These are phyloP conservation scores for Pyricularia sp. DNA, from an alignment of 2,329 filamentous ascomycete species.

Conservation along the genomic window DNA sequence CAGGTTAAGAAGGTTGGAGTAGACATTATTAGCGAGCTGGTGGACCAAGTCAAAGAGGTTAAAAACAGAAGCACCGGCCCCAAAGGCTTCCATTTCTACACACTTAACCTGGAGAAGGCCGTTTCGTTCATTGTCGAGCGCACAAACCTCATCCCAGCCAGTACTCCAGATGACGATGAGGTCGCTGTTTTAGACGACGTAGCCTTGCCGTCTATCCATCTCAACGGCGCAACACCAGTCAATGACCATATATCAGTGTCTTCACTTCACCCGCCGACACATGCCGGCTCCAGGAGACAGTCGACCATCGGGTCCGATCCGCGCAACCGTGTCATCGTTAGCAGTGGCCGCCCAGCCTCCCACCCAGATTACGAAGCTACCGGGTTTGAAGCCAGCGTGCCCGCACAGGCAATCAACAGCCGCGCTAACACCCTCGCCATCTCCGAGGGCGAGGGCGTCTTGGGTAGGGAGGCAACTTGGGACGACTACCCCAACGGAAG, in stretches of 20 bases:
- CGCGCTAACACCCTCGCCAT: conserved; percentile 84
- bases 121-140: conserved; percentile 88
- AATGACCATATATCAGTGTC: not conserved
- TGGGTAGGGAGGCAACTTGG: conserved; percentile 94
- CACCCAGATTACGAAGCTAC: conserved; percentile 61
- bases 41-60: conserved; percentile 63
- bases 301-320: conserved; percentile 79
- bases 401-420: conserved; percentile 62
- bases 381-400: conserved; percentile 70
- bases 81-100: conserved; percentile 94
- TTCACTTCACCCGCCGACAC: conserved; percentile 15
- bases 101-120: conserved; percentile 89
- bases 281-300: conserved; percentile 46
- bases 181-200: conserved; percentile 41
- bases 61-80: conserved; percentile 46
- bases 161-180: conserved; percentile 39
- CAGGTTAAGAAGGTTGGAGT: conserved; percentile 72
- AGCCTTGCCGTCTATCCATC: conserved; percentile 32
- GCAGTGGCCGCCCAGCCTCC: conserved; percentile 42
- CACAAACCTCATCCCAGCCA: conserved; percentile 66
- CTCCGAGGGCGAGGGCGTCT: conserved; percentile 81
- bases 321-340: conserved; percentile 79
- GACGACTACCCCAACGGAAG: conserved; percentile 96
- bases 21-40: conserved; percentile 74
- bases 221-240: conserved; percentile 34